A percentile compares a stretch with the other conserved stretches of the same genome.
phyloP scores from a whole-genome alignment of 2,329 filamentous ascomycete species.

The Fusarium tricinctum region DNA sequence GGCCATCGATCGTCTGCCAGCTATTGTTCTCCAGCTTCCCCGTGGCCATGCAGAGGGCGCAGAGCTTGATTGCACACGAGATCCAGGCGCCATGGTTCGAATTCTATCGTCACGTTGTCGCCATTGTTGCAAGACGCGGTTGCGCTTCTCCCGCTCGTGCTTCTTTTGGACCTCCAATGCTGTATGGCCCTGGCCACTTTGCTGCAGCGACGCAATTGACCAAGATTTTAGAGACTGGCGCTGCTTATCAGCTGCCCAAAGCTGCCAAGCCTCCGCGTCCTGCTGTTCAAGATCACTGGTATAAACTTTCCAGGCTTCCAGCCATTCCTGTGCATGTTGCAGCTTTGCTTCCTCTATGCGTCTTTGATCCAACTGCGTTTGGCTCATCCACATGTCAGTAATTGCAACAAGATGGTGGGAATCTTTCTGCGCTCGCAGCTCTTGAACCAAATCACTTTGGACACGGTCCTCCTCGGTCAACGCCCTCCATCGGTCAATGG shows the following conservation, averaged over 20 bases:
- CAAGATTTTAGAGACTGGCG: slow-evolving; percentile 54
- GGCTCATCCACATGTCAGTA: slow-evolving; percentile 43
- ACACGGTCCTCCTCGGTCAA: slow-evolving; percentile 25
- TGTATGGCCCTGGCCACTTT: slow-evolving; percentile 56
- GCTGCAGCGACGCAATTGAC: slow-evolving; percentile 56
- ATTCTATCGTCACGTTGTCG: slow-evolving; percentile 41
- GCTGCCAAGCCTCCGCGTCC: slow-evolving; percentile 49
- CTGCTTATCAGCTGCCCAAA: slow-evolving; percentile 53
- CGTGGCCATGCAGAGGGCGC: slow-evolving; percentile 39
- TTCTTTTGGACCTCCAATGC: slow-evolving; percentile 53
- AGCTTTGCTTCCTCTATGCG: slow-evolving; percentile 37
- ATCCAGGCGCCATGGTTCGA: slow-evolving; percentile 21
- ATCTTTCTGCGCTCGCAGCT: slow-evolving; percentile 32
- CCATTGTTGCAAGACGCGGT: slow-evolving; percentile 53
- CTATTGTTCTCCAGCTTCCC: slow-evolving; percentile 48
- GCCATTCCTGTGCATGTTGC: slow-evolving; percentile 39
- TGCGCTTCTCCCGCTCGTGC: slow-evolving; percentile 52
- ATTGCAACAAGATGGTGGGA: slow-evolving; percentile 17
- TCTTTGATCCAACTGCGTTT: slow-evolving; percentile 35
- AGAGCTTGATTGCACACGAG: slow-evolving; percentile 30
- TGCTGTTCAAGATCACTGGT: slow-evolving; percentile 44
- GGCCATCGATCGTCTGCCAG: slow-evolving; percentile 44
- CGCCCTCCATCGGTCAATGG: slow-evolving; percentile 52
- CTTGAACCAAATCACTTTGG: slow-evolving; percentile 32
- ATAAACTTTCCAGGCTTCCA: slow-evolving; percentile 46